Evolutionary conservation across 768 basidiomycete species (phyloP).

Genomic region (Boletus vermiculosoides): DNA sequence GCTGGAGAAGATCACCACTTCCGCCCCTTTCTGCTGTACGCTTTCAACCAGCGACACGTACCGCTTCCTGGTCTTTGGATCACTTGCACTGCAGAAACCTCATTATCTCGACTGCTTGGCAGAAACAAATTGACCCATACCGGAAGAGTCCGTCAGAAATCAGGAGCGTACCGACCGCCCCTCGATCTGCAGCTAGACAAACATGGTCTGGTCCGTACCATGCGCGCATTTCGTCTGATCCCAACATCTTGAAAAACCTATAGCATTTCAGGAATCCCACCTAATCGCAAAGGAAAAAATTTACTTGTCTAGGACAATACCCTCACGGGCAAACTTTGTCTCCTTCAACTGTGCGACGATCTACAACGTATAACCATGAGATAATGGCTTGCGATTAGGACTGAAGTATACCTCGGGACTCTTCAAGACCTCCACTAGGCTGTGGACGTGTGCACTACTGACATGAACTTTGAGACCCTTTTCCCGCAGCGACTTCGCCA

Average conservation of each 20-base stretch:
- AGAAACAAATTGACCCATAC: constrained; percentile 38
- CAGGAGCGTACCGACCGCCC: constrained; percentile 89
- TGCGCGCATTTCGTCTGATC: constrained; percentile 89
- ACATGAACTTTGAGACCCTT: constrained; percentile 92
- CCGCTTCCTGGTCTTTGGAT: constrained; percentile 72
- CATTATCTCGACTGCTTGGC: neutral
- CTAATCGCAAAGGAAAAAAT: neutral
- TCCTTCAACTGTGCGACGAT: constrained; percentile 78
- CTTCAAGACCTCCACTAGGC: constrained; percentile 88
- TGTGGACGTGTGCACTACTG: constrained; percentile 93
- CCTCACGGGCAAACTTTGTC: constrained; percentile 95
- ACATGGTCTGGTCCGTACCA: constrained; percentile 99
- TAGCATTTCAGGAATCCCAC: neutral
- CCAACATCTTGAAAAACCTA: constrained; percentile 98
- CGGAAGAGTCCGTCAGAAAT: constrained; percentile 96
- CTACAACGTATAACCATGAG: constrained; percentile 37
- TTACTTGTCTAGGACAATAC: constrained; percentile 85
- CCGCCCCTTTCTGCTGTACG: constrained; percentile 84
- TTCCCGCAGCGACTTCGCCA: constrained; percentile 72
- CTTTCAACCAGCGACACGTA: constrained; percentile 89
- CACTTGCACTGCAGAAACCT: constrained; percentile 59
- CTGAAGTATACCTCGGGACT: constrained; percentile 76
- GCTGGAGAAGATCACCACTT: constrained; percentile 96
- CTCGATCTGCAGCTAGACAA: constrained; percentile 83
- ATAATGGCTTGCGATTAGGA: neutral